Evolutionary conservation across 306 rosid species (phyloP), one percentile per base, ranked within the genome.

Genomic region (Lathyrus sativus): DNA sequence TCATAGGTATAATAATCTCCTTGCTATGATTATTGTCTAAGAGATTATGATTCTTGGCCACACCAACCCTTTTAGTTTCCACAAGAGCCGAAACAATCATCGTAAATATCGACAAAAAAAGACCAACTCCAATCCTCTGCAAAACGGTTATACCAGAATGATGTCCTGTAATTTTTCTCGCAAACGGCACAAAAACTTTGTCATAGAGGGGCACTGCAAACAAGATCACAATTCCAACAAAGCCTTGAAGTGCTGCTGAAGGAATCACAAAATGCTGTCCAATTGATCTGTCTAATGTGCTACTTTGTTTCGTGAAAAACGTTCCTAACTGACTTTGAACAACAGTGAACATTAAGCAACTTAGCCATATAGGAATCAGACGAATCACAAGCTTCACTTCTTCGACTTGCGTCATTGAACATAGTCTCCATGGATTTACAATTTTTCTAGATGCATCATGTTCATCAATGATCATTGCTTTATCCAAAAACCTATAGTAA

Each of bases 361-460:
- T 78, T 3, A 88, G 60, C 96, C 97, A 91, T 62, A 91, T 64
- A 13, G 96, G 97, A 14, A 91, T 75, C 2, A 91, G 73, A 3
- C 96, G 82, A 26, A 85, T 60, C 9, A 88, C 80, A 0, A 81
- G 85, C 83, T 88, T 91, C 18, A 76, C 92, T 79, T 91, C 92
- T 76, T 86, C 92, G 10, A 91, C 97, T 78, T 91, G 91, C 3
- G 67, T 79, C 12, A 79, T 66, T 22, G 96, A 74, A 71, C 97
- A 88, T 50, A 88, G 62, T 39, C 96, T 89, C 93, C 97, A 91
- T 0, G 85, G 97, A 2, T 88, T 73, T 56, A 78, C 77, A 2
- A 53, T 54, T 42, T 83, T 81, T 24, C 74, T 84, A 48, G 83
- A 68, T 1, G 76, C 55, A 56, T 88, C 95, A 3, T 18, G 5